These are phyloP conservation scores for Aplosporella prunicola DNA, from an alignment of 2,329 filamentous ascomycete genomes.

Conservation along the genomic window DNA sequence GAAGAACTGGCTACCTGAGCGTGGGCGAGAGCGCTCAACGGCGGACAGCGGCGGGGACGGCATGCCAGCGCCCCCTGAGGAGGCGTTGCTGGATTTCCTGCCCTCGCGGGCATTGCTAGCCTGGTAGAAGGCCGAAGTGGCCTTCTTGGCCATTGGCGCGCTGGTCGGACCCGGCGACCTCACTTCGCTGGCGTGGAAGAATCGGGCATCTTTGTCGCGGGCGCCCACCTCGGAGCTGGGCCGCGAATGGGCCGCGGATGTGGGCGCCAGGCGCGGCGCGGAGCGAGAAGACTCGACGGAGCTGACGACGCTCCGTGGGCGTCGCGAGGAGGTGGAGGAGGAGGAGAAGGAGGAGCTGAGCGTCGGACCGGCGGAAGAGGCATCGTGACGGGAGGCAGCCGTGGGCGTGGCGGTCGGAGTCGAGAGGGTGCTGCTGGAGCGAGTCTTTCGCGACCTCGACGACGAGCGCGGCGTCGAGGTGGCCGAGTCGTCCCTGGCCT, in stretches of 20 bases:
- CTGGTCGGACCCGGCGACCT: constrained; percentile 24
- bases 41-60: constrained; percentile 29
- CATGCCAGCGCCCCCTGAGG: constrained; percentile 14
- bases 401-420: constrained; percentile 59
- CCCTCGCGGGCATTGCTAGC: too few relatives aligned
- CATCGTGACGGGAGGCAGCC: too few relatives aligned
- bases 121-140: constrained; percentile 42
- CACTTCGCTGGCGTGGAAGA: constrained; percentile 85
- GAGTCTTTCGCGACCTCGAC: constrained; percentile 56
- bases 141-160: constrained; percentile 30
- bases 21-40: constrained; percentile 16
- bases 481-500: constrained; percentile 41
- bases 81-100: constrained; percentile 12
- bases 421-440: constrained; percentile 57
- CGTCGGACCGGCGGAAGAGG: constrained; percentile 14
- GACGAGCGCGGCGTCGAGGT: constrained; percentile 67
- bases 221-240: constrained; percentile 16
- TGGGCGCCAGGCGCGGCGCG: neutral
- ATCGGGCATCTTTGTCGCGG: constrained; percentile 49
- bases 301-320: neutral
- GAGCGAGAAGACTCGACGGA: too few relatives aligned
- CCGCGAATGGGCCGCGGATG: neutral
- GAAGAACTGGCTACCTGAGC: constrained; percentile 52
- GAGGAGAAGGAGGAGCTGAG: constrained; percentile 22
- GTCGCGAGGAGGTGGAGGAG: constrained; percentile 23